Evolutionary conservation across 352 stramenopile genomes (phyloP).

Genomic region (Pythium graminicola): DNA sequence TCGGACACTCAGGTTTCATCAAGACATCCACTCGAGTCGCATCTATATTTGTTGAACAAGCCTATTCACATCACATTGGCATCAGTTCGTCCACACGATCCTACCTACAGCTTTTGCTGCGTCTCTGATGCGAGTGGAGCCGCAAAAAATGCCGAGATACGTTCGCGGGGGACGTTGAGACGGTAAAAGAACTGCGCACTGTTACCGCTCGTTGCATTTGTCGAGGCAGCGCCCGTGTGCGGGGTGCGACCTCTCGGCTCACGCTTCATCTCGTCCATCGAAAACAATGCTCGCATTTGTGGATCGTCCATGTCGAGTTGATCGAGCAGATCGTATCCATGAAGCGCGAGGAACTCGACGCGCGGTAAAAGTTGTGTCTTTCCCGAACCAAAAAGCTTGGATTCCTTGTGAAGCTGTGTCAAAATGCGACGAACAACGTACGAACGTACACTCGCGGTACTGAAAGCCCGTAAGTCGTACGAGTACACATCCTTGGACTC

Average conservation of each 20-base stretch:
- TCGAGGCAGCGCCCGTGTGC: too few relatives aligned
- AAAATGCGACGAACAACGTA: slow-evolving; percentile 62
- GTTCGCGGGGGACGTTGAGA: slow-evolving; percentile 32
- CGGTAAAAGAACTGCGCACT: slow-evolving; percentile 56
- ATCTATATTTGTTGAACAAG: slow-evolving; percentile 9
- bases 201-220: background rate
- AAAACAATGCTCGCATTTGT: slow-evolving; percentile 61
- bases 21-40: too few relatives aligned
- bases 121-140: slow-evolving; percentile 20
- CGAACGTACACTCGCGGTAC: slow-evolving; percentile 47
- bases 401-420: slow-evolving; percentile 34
- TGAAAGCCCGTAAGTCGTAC: slow-evolving; percentile 63
- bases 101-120: slow-evolving; percentile 13
- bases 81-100: background rate
- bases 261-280: slow-evolving; percentile 80
- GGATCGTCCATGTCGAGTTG: slow-evolving; percentile 66
- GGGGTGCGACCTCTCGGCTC: slow-evolving; percentile 23
- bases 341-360: slow-evolving; percentile 64
- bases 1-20: too few relatives aligned
- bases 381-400: slow-evolving; percentile 26
- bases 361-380: slow-evolving; percentile 37
- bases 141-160: slow-evolving; percentile 56
- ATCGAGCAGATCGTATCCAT: slow-evolving; percentile 74
- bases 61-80: slow-evolving; percentile 2
- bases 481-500: slow-evolving; percentile 37